Conservation (phyloP, 306 rosid species). For the Cucurbita pepo region DNA sequence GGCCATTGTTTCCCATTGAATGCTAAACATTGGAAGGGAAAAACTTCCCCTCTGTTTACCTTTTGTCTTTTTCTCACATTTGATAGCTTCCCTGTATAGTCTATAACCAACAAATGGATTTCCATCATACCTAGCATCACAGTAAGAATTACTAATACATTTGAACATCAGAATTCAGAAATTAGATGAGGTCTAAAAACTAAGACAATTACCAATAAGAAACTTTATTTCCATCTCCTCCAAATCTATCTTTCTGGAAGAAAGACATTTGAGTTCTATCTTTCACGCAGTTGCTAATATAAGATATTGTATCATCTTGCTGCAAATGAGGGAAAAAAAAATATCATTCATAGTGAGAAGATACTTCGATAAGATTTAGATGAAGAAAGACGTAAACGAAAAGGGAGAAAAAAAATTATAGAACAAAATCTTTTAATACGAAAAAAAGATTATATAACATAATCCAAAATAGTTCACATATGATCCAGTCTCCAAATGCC, state of each 20-base stretch:
- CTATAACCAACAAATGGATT: conserved; percentile 40
- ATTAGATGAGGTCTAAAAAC: neutral
- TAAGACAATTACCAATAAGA: conserved; percentile 43
- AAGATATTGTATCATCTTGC: conserved; percentile 66
- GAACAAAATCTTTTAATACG: neutral
- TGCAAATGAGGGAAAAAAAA: conserved; percentile 12
- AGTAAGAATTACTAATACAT: conserved; percentile 6
- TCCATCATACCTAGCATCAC: conserved; percentile 63
- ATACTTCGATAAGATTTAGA: neutral
- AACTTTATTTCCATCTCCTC: conserved; percentile 42
- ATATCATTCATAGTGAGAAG: neutral
- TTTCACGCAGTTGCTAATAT: conserved; percentile 54
- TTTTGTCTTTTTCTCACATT: conserved; percentile 22
- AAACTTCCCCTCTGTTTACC: conserved; percentile 16
- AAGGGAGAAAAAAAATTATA: neutral
- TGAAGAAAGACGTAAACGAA: neutral
- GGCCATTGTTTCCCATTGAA: conserved; percentile 78
- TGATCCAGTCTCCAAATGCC: neutral
- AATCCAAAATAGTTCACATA: neutral
- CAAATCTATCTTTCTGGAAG: conserved; percentile 54
- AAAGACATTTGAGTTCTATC: conserved; percentile 49
- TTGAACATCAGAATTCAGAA: neutral
- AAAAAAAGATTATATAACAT: neutral
- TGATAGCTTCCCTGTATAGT: conserved; percentile 40
- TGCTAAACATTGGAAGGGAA: conserved; percentile 24